phyloP scores from a whole-genome alignment of 116 monocot genomes.

The Phalaenopsis hybrid region DNA sequence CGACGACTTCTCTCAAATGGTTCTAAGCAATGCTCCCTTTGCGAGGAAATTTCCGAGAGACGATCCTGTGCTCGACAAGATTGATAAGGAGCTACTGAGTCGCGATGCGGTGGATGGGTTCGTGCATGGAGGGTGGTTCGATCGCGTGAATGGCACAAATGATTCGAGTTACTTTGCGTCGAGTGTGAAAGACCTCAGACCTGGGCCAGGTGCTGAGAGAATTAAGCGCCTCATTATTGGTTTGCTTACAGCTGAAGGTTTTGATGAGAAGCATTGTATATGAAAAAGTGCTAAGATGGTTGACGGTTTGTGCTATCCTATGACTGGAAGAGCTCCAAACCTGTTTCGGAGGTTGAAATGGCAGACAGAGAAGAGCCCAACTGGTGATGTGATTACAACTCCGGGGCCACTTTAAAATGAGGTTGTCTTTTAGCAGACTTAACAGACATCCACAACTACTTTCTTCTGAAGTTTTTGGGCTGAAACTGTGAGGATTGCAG shows the following conservation, averaged over 20 bases:
- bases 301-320: neutral
- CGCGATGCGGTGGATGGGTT: slow-evolving; percentile 22
- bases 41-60: slow-evolving; percentile 34
- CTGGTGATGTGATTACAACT: no score
- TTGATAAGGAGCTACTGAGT: slow-evolving; percentile 28
- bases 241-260: slow-evolving; percentile 36
- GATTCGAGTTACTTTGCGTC: slow-evolving; percentile 12
- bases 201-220: slow-evolving; percentile 42
- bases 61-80: slow-evolving; percentile 25
- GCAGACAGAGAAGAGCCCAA: no score
- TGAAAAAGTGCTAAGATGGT: neutral
- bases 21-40: slow-evolving; percentile 28
- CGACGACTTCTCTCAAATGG: slow-evolving; percentile 27
- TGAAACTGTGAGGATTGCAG: no score
- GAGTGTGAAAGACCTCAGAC: slow-evolving; percentile 30
- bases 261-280: slow-evolving; percentile 45
- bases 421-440: no score
- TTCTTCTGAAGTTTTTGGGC: no score
- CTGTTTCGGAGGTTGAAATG: no score
- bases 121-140: slow-evolving; percentile 30
- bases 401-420: no score
- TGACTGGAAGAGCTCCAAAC: no score
- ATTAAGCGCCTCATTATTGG: slow-evolving; percentile 34
- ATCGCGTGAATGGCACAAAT: slow-evolving; percentile 9
- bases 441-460: no score